phyloP scores from a whole-genome alignment of 768 basidiomycete species.

The Pulveroboletus ravenelii region DNA sequence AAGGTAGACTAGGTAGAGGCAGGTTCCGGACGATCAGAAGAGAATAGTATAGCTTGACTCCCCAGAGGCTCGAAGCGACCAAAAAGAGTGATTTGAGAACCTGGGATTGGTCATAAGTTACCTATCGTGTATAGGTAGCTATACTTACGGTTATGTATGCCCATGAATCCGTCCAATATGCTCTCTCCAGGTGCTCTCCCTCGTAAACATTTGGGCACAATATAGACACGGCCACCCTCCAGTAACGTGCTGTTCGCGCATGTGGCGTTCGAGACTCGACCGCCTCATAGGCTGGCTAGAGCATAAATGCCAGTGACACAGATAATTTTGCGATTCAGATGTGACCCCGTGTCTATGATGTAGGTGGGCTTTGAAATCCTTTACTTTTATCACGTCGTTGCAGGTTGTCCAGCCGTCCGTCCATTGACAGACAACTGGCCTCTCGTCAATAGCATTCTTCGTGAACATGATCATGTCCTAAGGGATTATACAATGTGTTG shows the following conservation, averaged over 20 bases:
- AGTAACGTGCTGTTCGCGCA: constrained; percentile 9
- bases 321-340: background rate
- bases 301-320: constrained; percentile 12
- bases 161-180: constrained; percentile 1
- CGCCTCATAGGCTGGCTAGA: background rate
- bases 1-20: background rate
- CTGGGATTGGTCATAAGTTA: background rate
- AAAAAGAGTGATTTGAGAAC: background rate
- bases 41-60: background rate
- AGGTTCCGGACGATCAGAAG: background rate
- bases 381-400: background rate
- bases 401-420: background rate
- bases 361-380: constrained; percentile 7
- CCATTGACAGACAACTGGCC: constrained; percentile 4
- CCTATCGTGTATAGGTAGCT: background rate
- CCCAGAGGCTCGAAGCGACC: background rate
- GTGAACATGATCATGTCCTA: constrained; percentile 5
- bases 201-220: constrained; percentile 1
- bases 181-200: background rate
- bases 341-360: background rate
- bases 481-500: background rate
- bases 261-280: constrained; percentile 9
- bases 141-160: background rate
- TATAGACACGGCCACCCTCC: constrained; percentile 8
- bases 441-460: background rate